Percentiles rank a stretch among this genome's conserved stretches.
Evolutionary conservation across 2,329 filamentous ascomycete genomes (phyloP).

Genomic region (Alternaria atra): DNA sequence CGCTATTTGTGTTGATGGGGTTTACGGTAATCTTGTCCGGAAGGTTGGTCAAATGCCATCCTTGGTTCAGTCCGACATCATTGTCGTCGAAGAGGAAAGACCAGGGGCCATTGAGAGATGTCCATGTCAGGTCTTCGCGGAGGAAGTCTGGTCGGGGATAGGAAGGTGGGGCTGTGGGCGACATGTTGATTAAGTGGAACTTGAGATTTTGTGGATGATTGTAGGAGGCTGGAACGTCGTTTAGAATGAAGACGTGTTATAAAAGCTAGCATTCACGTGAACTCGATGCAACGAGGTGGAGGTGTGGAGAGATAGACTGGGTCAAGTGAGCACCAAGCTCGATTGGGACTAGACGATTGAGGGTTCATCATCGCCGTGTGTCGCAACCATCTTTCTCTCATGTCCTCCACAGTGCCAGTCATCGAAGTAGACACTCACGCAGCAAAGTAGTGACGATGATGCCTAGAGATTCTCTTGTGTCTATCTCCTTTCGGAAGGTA

Average conservation of each 20-base stretch:
- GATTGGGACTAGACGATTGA: slow-evolving; percentile 4
- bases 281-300: slow-evolving; percentile 13
- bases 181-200: background rate
- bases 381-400: background rate
- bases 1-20: slow-evolving; percentile 27
- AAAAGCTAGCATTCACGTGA: slow-evolving; percentile 20
- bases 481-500: too few relatives aligned
- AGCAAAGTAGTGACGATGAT: too few relatives aligned
- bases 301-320: slow-evolving; percentile 20
- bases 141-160: slow-evolving; percentile 74
- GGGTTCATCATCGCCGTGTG: background rate
- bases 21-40: slow-evolving; percentile 53
- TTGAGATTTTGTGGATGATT: background rate
- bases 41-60: slow-evolving; percentile 65
- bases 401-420: background rate
- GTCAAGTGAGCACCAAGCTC: slow-evolving; percentile 4
- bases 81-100: slow-evolving; percentile 72
- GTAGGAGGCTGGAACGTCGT: background rate
- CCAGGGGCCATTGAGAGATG: slow-evolving; percentile 70
- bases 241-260: background rate
- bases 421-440: background rate
- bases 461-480: too few relatives aligned
- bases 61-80: slow-evolving; percentile 62
- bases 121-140: slow-evolving; percentile 65
- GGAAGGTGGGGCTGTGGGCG: slow-evolving; percentile 17